Base-by-base conservation (phyloP, 768 basidiomycete species). In the Termitomyces sp. region DNA sequence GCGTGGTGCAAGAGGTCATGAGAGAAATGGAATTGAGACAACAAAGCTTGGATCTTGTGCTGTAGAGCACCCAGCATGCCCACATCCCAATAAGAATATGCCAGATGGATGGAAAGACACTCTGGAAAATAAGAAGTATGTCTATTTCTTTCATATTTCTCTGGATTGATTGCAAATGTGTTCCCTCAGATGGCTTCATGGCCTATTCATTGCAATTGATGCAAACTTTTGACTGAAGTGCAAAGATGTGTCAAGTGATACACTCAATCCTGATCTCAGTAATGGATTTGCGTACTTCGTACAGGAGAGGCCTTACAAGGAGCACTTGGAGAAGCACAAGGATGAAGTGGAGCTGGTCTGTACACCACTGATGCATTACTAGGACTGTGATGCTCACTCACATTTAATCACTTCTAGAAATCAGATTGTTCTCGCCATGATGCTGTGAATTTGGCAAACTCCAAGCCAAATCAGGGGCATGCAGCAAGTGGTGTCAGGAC, bases 371-470 rank as follows among this genome's bases (percentile, higher is more conserved):
- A n/a, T n/a, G n/a, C n/a, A n/a, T n/a, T n/a, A n/a, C n/a, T n/a
- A n/a, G n/a, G n/a, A n/a, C n/a, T n/a, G n/a, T n/a, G n/a, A n/a
- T n/a, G n/a, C n/a, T n/a, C n/a, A n/a, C n/a, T n/a, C n/a, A n/a
- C n/a, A n/a, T n/a, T n/a, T n/a, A n/a, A n/a, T n/a, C n/a, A n/a
- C n/a, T n/a, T n/a, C n/a, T n/a, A 73, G 72, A 67, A 67, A 53
- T 66, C 67, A n/a, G 68, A 58, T 6, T 76, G 74, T 39, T 65
- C 64, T 2, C 58, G 62, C 0, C 71, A 72, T 37, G 67, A 69
- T 30, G 69, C 72, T 0, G 64, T 74, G 3, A 69, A 70, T 43
- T 40, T 65, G 2, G 58, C 70, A 0, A 56, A 68, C 36, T 50
- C 62, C 0, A 65, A 65, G 27, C 55, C 55, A 9, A 63, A 61